Conservation (phyloP, 805 yeast species). For the Ogataea angusta region DNA sequence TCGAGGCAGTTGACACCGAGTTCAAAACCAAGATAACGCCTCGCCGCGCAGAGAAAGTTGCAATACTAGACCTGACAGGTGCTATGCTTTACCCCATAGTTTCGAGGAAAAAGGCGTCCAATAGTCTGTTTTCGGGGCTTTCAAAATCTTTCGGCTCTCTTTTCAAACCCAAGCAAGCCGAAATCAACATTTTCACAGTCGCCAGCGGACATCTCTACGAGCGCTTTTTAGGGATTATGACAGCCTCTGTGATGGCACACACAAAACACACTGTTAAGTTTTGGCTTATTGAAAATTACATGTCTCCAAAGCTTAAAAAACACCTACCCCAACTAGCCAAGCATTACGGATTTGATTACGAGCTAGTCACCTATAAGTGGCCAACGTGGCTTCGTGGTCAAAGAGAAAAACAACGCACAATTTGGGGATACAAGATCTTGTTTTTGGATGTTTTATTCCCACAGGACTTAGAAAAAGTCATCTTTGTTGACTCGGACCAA, state of each 20-base stretch:
- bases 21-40: neutral
- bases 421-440: constrained; percentile 86
- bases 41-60: neutral
- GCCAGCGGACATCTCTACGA: constrained; percentile 84
- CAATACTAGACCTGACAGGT: constrained; percentile 34
- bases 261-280: constrained; percentile 67
- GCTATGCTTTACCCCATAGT: constrained; percentile 40
- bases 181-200: constrained; percentile 74
- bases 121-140: neutral
- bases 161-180: constrained; percentile 41
- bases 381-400: constrained; percentile 86
- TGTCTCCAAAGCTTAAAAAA: constrained; percentile 65
- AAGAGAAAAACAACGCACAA: constrained; percentile 69
- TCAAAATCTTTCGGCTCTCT: neutral
- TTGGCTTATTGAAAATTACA: constrained; percentile 81
- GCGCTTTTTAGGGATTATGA: constrained; percentile 73
- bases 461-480: constrained; percentile 63
- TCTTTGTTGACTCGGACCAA: constrained; percentile 87
- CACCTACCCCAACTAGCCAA: constrained; percentile 59
- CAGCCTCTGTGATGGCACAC: constrained; percentile 66
- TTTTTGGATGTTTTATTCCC: constrained; percentile 89
- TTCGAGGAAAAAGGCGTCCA: constrained; percentile 26
- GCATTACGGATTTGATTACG: constrained; percentile 63
- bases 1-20: neutral
- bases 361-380: constrained; percentile 85